Conservation (phyloP, 306 rosid species). For the Prosopis cineraria region DNA sequence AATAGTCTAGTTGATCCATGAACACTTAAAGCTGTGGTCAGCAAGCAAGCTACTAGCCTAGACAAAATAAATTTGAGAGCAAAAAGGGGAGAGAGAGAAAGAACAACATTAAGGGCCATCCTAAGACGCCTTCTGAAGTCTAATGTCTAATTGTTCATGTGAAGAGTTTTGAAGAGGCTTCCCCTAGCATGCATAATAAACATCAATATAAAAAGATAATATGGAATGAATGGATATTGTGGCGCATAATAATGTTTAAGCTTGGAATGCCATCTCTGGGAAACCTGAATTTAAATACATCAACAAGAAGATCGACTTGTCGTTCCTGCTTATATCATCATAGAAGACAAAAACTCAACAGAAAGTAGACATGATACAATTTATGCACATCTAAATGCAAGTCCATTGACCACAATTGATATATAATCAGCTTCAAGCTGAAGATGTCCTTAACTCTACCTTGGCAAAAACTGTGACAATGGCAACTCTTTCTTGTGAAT, state of each 20-base stretch:
- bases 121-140: slow-evolving; percentile 64
- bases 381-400: slow-evolving; percentile 30
- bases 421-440: slow-evolving; percentile 21
- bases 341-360: neutral
- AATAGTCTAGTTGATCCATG: slow-evolving; percentile 8
- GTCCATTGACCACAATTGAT: slow-evolving; percentile 6
- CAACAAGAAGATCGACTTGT: neutral
- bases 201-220: slow-evolving; percentile 14
- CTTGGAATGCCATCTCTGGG: no score
- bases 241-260: neutral
- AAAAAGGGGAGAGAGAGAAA: slow-evolving; percentile 40
- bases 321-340: neutral
- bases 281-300: neutral
- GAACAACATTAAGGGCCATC: slow-evolving; percentile 86
- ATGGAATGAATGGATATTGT: neutral
- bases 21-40: slow-evolving; percentile 18
- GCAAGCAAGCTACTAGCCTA: slow-evolving; percentile 10
- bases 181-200: slow-evolving; percentile 56
- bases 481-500: slow-evolving; percentile 64
- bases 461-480: slow-evolving; percentile 73
- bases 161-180: slow-evolving; percentile 76
- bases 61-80: neutral
- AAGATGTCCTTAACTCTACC: slow-evolving; percentile 49
- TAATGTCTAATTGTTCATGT: slow-evolving; percentile 60
- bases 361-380: neutral